Base-by-base conservation (phyloP, 805 yeast genomes). In the Pichia paraexigua region DNA sequence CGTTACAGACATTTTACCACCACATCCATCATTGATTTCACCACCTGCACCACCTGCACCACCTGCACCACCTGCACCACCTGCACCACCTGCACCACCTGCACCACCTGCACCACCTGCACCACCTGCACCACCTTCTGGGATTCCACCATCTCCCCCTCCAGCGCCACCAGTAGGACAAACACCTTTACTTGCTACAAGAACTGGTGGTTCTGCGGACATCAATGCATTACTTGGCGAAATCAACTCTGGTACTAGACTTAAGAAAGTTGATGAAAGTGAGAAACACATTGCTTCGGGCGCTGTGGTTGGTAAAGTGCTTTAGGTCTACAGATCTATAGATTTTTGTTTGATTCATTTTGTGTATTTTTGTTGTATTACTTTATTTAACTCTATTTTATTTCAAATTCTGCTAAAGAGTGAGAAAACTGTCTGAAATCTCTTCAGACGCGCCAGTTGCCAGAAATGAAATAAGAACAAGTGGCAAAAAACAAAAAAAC, bases 181-280 rank as follows among this genome's bases (percentile, higher is more conserved):
- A 32, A 61, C 68, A n/a, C 63, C 64, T 15, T 57, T 63, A 17
- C 54, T 44, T 7, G 56, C 71, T 11, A 60, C 69, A 24, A 58
- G 69, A 4, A 57, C 65, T 3, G 58, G 68, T 12, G 56, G 65
- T 6, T 67, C 66, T 7, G 61, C 72, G 0, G 49, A 66, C 15
- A 65, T 70, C 24, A 64, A 64, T 27, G 68, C 72, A 43, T 63
- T 83, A 25, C 68, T 83, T 49, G 82, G 83, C 4, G 82, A 82
- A 61, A 82, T 82, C 48, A 69, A 70, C 12, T 68, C 75, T 0
- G 88, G 88, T 3, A 71, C 65, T 40, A 47, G 71, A 2, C 71
- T 82, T 61, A 75, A 69, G 53, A 79, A 71, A 58, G 86, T 82
- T 3, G 70, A 71, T 49, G 77, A 76, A 5, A 63, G 67, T 32